Base-by-base conservation (phyloP, 768 basidiomycete genomes). In the Tricholomella constricta region DNA sequence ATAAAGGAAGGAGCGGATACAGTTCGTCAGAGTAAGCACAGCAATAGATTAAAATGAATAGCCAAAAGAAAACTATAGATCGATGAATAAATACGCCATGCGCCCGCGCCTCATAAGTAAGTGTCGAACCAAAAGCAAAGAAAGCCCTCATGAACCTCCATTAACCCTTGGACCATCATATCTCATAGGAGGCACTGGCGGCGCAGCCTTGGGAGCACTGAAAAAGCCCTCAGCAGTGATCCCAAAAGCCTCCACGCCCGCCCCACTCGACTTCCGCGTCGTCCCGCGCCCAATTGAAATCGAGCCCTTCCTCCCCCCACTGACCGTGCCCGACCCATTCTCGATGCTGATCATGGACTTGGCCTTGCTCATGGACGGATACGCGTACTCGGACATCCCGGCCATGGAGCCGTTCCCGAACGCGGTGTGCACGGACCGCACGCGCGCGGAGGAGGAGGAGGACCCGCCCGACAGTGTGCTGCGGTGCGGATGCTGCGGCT, bases 191-290 rank as follows among this genome's bases (percentile, higher is more conserved):
- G 73, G 72, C 0, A 72, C 65, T 10, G 72, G 71, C 1, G 76
- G 74, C 3, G 70, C 67, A 29, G 58, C 59, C 26, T 56, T 58
- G 6, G 87, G 84, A 4, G 88, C 75, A 11, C 77, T 72, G 67
- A 93, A 93, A 65, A 92, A 92, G 0, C 91, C 91, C 19, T 77
- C 78, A 29, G 89, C 91, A 27, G 86, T 90, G 41, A 93, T 76
- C 15, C 89, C 79, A 40, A 87, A 65, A 23, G 89, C 86, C 70
- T 89, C 86, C 51, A 92, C 91, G 26, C 82, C 87, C 19, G 88
- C 82, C 14, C 86, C 91, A 47, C 78, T 76, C 38, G 80, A 69
- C 73, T 90, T 91, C 59, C 74, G 66, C 62, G 73, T 79, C 55
- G 82, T 82, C 17, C 82, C 85, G 32, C 82, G 71, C 48, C 88